Conservation (phyloP, 176 grass and related monocot species). For the Themeda triandra region DNA sequence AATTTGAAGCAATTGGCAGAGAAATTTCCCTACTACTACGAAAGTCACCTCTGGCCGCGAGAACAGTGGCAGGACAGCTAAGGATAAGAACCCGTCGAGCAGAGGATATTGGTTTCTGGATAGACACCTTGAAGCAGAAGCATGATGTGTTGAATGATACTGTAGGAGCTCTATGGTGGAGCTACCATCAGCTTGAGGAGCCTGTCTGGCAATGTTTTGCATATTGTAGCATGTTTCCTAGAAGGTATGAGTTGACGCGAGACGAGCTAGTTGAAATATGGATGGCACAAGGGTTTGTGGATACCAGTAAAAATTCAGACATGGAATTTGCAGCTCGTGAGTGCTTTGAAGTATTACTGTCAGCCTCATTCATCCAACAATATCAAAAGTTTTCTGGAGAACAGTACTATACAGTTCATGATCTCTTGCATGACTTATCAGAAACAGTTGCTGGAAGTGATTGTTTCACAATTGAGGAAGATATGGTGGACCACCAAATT, state of each 20-base stretch:
- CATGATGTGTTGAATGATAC: constrained; percentile 1
- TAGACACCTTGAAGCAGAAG: not conserved
- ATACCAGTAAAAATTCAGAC: not conserved
- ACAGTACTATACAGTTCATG: constrained; percentile 11
- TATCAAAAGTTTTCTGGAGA: too few species aligned
- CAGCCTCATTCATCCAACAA: constrained; percentile 37
- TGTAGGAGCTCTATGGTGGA: constrained; percentile 3
- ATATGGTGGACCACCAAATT: not conserved
- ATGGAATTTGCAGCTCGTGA: constrained; percentile 8
- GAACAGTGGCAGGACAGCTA: not conserved
- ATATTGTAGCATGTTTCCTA: constrained; percentile 38
- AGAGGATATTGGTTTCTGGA: constrained; percentile 12
- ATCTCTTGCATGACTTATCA: constrained; percentile 36
- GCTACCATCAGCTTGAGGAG: constrained; percentile 34
- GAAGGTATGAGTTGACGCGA: not conserved
- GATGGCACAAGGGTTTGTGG: constrained; percentile 42
- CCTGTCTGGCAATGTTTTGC: constrained; percentile 31
- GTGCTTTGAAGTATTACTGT: constrained; percentile 9
- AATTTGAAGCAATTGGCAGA: not conserved
- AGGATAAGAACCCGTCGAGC: too few species aligned
- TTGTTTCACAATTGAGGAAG: not conserved
- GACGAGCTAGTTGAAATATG: constrained; percentile 30
- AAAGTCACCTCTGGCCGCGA: constrained; percentile 28
- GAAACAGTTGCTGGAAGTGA: constrained; percentile 17
- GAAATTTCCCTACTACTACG: constrained; percentile 17